Evolutionary conservation across 768 basidiomycete species (phyloP).

Genomic region (Trametes meyenii): DNA sequence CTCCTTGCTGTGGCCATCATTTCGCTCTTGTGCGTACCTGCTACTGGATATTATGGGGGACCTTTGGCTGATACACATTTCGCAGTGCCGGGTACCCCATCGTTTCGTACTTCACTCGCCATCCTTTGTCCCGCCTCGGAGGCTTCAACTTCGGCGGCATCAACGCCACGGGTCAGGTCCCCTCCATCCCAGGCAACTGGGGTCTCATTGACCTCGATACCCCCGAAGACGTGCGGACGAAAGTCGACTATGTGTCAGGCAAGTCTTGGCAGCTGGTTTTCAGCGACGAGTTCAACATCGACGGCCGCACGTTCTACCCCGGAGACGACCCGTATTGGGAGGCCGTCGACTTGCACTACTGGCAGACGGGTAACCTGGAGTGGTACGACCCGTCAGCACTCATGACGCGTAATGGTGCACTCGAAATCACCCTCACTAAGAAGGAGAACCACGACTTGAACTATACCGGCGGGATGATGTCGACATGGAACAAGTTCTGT

Average conservation of each 20-base stretch:
- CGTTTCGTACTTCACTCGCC: conserved; percentile 38
- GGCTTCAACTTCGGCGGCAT: conserved; percentile 48
- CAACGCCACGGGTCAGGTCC: conserved; percentile 50
- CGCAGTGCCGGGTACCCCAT: conserved; percentile 47
- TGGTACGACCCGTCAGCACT: conserved; percentile 85
- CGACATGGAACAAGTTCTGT: conserved; percentile 81
- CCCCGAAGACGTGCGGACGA: conserved; percentile 56
- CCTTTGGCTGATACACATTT: neutral
- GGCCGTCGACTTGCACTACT: conserved; percentile 48
- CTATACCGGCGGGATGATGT: conserved; percentile 51
- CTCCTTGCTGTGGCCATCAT: conserved; percentile 52
- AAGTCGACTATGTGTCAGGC: conserved; percentile 62
- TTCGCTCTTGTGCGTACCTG: conserved; percentile 38
- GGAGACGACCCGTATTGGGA: conserved; percentile 67
- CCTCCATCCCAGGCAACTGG: conserved; percentile 61
- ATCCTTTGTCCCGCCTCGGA: conserved; percentile 36
- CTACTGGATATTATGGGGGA: conserved; percentile 34
- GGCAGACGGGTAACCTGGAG: conserved; percentile 57
- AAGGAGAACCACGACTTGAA: conserved; percentile 49
- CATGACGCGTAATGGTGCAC: conserved; percentile 44
- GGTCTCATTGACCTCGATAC: conserved; percentile 66
- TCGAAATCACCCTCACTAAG: conserved; percentile 56
- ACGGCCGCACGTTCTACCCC: conserved; percentile 81
- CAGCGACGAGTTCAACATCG: conserved; percentile 86
- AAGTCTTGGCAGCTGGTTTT: conserved; percentile 73